Evolutionary conservation across 2,329 filamentous ascomycete genomes (phyloP).

Genomic region (Akanthomyces lecanii): DNA sequence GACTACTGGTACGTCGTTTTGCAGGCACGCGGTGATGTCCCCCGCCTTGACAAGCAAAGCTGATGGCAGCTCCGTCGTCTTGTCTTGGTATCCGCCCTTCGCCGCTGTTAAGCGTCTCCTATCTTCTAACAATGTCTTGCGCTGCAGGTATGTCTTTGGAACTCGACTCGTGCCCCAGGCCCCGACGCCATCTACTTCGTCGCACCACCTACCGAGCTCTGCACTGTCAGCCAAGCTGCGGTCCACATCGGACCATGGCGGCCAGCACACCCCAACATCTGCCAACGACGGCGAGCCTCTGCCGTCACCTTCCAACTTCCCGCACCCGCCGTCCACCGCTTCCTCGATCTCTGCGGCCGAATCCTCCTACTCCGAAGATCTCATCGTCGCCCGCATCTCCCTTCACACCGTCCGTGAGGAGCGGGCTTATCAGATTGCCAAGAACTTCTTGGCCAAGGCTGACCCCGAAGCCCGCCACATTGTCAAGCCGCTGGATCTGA

Average conservation of each 20-base stretch:
- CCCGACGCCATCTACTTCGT: constrained; percentile 44
- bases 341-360: constrained; percentile 37
- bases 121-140: constrained; percentile 18
- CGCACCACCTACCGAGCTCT: constrained; percentile 42
- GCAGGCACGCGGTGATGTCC: not conserved
- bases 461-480: constrained; percentile 74
- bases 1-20: constrained; percentile 68
- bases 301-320: constrained; percentile 29
- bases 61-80: too few relatives aligned
- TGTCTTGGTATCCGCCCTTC: not conserved
- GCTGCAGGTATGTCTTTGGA: constrained; percentile 60
- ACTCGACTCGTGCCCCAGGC: constrained; percentile 53
- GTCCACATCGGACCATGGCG: constrained; percentile 39
- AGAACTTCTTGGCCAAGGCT: constrained; percentile 63
- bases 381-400: constrained; percentile 77
- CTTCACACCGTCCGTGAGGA: constrained; percentile 79
- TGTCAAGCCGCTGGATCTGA: constrained; percentile 73
- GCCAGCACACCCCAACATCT: constrained; percentile 30
- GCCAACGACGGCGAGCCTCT: constrained; percentile 32
- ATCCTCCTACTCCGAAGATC: constrained; percentile 54
- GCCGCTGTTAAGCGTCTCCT: not conserved
- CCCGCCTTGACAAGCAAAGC: not conserved
- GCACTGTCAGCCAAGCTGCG: constrained; percentile 40
- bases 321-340: constrained; percentile 29
- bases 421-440: constrained; percentile 79